Percentiles rank a stretch among this genome's conserved stretches.
phyloP scores from a whole-genome alignment of 2,329 filamentous ascomycete genomes.

The Onygena corvina region DNA sequence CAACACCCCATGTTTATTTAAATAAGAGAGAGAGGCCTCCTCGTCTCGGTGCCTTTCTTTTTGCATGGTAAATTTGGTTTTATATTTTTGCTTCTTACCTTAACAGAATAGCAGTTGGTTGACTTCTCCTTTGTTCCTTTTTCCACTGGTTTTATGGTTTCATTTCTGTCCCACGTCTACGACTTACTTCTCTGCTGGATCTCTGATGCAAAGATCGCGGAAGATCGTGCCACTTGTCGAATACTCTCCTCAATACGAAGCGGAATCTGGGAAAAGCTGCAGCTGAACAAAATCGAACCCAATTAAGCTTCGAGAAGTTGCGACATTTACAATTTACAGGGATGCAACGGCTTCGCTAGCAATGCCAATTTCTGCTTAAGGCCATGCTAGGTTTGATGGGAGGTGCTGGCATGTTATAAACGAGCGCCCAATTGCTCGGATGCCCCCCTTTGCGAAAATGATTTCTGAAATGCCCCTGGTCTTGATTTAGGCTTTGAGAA shows the following conservation, averaged over 20 bases:
- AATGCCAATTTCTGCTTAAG: not conserved
- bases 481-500: too few relatives aligned
- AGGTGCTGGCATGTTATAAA: too few relatives aligned
- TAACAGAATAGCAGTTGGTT: too few relatives aligned
- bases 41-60: too few relatives aligned
- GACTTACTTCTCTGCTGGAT: conserved; percentile 10
- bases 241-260: conserved; percentile 2
- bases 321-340: conserved; percentile 4
- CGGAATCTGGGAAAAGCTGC: conserved; percentile 2
- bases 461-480: too few relatives aligned
- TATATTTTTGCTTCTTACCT: conserved; percentile 2
- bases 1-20: too few relatives aligned
- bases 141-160: not conserved
- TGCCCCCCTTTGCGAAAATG: too few relatives aligned
- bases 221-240: not conserved
- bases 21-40: too few relatives aligned
- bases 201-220: not conserved
- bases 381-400: not conserved
- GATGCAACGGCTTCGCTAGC: conserved; percentile 1
- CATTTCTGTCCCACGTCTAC: not conserved
- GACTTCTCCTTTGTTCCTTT: conserved; percentile 6
- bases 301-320: conserved; percentile 4
- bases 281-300: conserved; percentile 3
- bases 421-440: too few relatives aligned
- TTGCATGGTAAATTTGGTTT: too few relatives aligned